These are phyloP conservation scores for Prillingera fragicola DNA, from an alignment of 1,284 basidiomycete species.

Conservation along the genomic window DNA sequence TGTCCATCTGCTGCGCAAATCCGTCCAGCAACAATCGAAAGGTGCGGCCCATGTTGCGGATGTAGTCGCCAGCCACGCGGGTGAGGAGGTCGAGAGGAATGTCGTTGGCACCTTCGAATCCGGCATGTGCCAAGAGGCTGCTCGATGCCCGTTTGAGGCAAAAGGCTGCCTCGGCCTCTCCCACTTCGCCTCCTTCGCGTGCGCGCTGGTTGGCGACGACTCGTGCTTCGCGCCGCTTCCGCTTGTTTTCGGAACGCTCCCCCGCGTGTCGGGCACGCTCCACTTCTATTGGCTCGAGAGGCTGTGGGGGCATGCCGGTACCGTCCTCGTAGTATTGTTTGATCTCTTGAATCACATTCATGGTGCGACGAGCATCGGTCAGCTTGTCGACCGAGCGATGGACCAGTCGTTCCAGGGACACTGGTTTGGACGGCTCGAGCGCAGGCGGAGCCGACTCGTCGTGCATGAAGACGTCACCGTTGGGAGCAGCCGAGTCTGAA, in stretches of 20 bases:
- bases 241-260: slow-evolving; percentile 17
- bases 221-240: slow-evolving; percentile 20
- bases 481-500: slow-evolving; percentile 3
- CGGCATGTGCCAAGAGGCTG: slow-evolving; percentile 75
- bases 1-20: slow-evolving; percentile 63
- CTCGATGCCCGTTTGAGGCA: slow-evolving; percentile 44
- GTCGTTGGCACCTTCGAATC: slow-evolving; percentile 73
- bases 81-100: slow-evolving; percentile 74
- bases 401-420: slow-evolving; percentile 30
- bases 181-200: slow-evolving; percentile 36
- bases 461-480: background rate
- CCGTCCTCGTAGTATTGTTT: slow-evolving; percentile 40
- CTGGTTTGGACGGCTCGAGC: slow-evolving; percentile 23
- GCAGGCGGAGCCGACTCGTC: slow-evolving; percentile 13
- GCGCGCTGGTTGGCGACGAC: slow-evolving; percentile 22
- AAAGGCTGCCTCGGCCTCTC: slow-evolving; percentile 36
- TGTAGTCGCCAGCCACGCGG: slow-evolving; percentile 71
- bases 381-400: slow-evolving; percentile 34
- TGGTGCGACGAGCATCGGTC: slow-evolving; percentile 23
- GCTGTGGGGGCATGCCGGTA: slow-evolving; percentile 27
- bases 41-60: slow-evolving; percentile 79
- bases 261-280: slow-evolving; percentile 14
- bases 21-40: slow-evolving; percentile 76
- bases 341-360: slow-evolving; percentile 37
- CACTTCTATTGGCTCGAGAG: slow-evolving; percentile 18